Evolutionary conservation across 208 protist genomes (phyloP), one percentile per base, ranked within the genome.

Genomic region (Lotmaria passim): DNA sequence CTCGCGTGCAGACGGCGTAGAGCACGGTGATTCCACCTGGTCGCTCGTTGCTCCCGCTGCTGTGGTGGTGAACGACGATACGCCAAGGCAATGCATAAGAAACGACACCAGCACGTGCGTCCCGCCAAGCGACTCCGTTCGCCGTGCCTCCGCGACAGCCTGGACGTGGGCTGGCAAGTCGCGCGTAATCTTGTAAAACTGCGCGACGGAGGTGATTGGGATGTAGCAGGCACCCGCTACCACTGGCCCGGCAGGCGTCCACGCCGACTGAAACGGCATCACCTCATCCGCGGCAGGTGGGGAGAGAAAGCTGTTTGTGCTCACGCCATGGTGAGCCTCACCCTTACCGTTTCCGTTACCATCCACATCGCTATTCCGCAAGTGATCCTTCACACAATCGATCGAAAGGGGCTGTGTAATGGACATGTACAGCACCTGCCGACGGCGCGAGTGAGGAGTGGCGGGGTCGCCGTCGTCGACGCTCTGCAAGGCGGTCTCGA

Each of bases 181-280:
- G 8, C 31, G 61, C 5, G 80, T 11, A 26, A 78, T 51, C 12
- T 65, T 59, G 39, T 43, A 36, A 39, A 87, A 74, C 14, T 78
- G 55, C 8, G 58, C 62, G 0, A 56, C 38, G 7, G 62, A 75
- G 12, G 39, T 51, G 53, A 83, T 47, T 1, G 21, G 36, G 14
- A 77, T 53, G 78, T 80, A 83, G 21, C 53, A 58, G 8, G 73
- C 78, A 7, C 78, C 82, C 10, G 72, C 52, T 52, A 83, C 74
- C 8, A 87, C 68, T 2, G 82, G 78, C 23, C 82, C 82, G 4
- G 78, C 78, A 14, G 82, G 73, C 28, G 82, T 87, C 82, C 82
- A 87, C 26, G 80, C 74, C 11, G 62, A 5, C 39, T 65, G 67
- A 62, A 85, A 85, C 17, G 71, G 67, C 58, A 81, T 34, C 60